Base-by-base conservation (phyloP, 2,329 filamentous ascomycete species). In the Drechslerella stenobrocha region DNA sequence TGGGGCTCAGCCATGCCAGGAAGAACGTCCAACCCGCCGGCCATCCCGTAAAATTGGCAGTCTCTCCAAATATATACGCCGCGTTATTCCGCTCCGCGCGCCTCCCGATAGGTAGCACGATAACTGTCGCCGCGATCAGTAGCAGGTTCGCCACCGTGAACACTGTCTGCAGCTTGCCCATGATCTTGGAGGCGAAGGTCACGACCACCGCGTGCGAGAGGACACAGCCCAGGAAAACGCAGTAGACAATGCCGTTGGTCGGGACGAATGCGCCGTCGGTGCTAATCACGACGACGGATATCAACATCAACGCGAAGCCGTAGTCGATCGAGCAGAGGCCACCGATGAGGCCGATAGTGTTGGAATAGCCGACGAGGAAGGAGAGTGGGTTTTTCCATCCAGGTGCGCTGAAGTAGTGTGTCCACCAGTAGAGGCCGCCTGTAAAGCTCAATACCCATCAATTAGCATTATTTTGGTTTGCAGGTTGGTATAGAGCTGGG, bases 261-360 rank as follows among this genome's bases (percentile, higher is more conserved):
- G 83, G 80, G 2, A 77, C 74, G 81, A 82, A 85, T 13, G 78
- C 75, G 23, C 82, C 82, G 69, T 84, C 82, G 28, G 85, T 80
- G 2, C 82, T 81, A 53, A 84, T 80, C 1, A 72, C 74, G 52
- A 73, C 76, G 73, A 84, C 81, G 1, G 82, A 82, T 24, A 83
- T 78, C 50, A 84, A 79, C 81, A 84, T 84, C 35, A 82, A 74
- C 1, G 81, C 78, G 72, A 82, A 82, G 1, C 81, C 73, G 70
- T 76, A 86, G 73, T 85, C 83, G 67, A 85, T 82, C 22, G 81
- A 83, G 74, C 83, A 85, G 11, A 85, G 77, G 3, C 83, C 83
- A 28, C 82, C 83, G n/a, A 85, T 78, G 6, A 84, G 74, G n/a
- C 63, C 63, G 28, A 67, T 32, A 7, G 63, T 67, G 28, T 67